Evolutionary conservation across 108 stramenopile genomes (phyloP), one percentile per base, ranked within the genome.

Genomic region (Asterionellopsis glacialis): DNA sequence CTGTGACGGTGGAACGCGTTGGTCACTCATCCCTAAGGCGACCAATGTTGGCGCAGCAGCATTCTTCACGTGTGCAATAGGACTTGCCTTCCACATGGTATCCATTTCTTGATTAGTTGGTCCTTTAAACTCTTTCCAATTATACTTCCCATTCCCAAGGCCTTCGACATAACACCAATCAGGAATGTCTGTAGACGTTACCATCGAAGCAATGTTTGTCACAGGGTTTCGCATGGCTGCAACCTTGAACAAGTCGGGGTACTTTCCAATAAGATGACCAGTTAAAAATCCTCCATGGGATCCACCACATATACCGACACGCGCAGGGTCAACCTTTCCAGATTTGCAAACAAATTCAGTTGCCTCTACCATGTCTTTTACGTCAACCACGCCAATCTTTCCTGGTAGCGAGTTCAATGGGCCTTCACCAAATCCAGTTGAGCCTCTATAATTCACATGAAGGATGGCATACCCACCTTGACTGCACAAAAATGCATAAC

Each of bases 231-330:
- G 65, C 83, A 92, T 79, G 9, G 76, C 91, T 23, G 91, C 87
- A 10, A 77, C 90, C 67, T 90, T 83, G 84, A 94, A 97, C 19
- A 94, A 51, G 10, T 83, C 77, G 1, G 96, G 94, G 59, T 89
- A 76, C 73, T 91, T 86, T 1, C 77, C 90, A 11, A 85, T 79
- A 26, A 85, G 69, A 66, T 94, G 91, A 14, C 73, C 85, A 7
- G 82, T 80, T n/a, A 97, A 63, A 68, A 90, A 97, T 11, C 96
- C 96, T 54, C 97, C 97, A 67, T 97, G 97, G 15, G 80, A 83
- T 1, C 95, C 95, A 49, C 95, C 95, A 55, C 84, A 84, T 45
- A 96, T 76, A 14, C 85, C 89, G 42, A 93, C 61, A 9, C 78
- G 65, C 10, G 51, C 56, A 5, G 64, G 39, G 63, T 91, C 82